These are phyloP conservation scores for Chaetothyriales sp. DNA, from an alignment of 2,329 filamentous ascomycete genomes.

Conservation along the genomic window DNA sequence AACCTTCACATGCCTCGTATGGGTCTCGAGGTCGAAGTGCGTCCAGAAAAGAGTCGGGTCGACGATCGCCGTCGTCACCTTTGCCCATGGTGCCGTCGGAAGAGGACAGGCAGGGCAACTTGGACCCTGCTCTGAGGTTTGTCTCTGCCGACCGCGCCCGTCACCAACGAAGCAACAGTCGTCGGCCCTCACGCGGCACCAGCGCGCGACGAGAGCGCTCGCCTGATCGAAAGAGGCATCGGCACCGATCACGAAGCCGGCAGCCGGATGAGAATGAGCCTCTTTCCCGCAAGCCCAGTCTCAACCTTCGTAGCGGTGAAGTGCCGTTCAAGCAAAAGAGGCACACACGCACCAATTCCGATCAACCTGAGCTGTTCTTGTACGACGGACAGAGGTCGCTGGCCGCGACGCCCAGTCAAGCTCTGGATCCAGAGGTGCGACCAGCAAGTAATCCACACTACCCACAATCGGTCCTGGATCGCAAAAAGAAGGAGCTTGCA, in stretches of 20 bases:
- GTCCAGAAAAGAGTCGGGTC: constrained; percentile 41
- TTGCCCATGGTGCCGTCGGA: constrained; percentile 54
- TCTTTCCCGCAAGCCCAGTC: constrained; percentile 8
- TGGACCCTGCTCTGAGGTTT: constrained; percentile 39
- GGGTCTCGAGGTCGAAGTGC: constrained; percentile 44
- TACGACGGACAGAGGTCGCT: neutral
- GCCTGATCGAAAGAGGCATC: constrained; percentile 28
- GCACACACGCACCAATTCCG: neutral
- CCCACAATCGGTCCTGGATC: constrained; percentile 37
- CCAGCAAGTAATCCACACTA: constrained; percentile 10
- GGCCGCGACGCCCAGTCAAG: neutral
- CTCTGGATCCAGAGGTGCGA: constrained; percentile 1
- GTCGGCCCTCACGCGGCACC: constrained; percentile 30
- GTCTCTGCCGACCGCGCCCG: constrained; percentile 31
- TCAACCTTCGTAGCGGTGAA: constrained; percentile 1
- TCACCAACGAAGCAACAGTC: constrained; percentile 32
- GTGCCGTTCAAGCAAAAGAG: neutral
- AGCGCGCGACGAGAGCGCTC: constrained; percentile 32
- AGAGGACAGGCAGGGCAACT: constrained; percentile 37
- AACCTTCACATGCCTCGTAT: constrained; percentile 24
- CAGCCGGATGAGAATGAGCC: constrained; percentile 18
- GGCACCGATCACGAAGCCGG: constrained; percentile 24
- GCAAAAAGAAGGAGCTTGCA: constrained; percentile 56
- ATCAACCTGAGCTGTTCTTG: neutral
- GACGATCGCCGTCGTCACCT: constrained; percentile 65